Conservation (phyloP, 2,329 filamentous ascomycete genomes). For the Parafenestella ontariensis region DNA sequence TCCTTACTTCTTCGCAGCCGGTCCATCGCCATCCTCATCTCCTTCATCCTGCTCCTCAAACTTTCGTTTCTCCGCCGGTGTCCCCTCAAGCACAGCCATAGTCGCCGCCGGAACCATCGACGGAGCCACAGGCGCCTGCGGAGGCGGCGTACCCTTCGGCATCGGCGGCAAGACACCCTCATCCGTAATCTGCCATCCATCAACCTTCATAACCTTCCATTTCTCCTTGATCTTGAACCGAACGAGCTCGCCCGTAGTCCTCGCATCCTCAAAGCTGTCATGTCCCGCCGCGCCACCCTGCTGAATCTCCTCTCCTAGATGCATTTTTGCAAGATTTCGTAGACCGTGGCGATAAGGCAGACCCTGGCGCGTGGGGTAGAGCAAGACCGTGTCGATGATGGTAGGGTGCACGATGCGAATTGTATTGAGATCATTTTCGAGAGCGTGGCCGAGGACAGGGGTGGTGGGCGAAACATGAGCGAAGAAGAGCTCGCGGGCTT, state of each 20-base stretch:
- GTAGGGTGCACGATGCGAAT: constrained; percentile 83
- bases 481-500: constrained; percentile 80
- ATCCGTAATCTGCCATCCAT: constrained; percentile 67
- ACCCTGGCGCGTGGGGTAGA: constrained; percentile 80
- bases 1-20: constrained; percentile 4
- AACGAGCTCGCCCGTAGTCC: constrained; percentile 86
- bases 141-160: constrained; percentile 27
- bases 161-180: constrained; percentile 41
- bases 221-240: constrained; percentile 71
- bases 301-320: constrained; percentile 81
- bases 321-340: constrained; percentile 73
- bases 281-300: constrained; percentile 73
- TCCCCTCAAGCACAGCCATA: constrained; percentile 12
- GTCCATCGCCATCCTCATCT: not conserved
- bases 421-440: constrained; percentile 94
- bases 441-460: constrained; percentile 87
- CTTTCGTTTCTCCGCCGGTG: constrained; percentile 34
- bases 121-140: constrained; percentile 13
- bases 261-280: constrained; percentile 90
- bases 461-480: constrained; percentile 76
- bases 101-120: constrained; percentile 23
- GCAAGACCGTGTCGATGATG: constrained; percentile 82
- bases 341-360: constrained; percentile 80
- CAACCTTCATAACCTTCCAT: constrained; percentile 71
- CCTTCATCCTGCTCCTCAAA: constrained; percentile 8